Conservation (phyloP, 2,329 filamentous ascomycete species). For the Colletotrichum sp. region DNA sequence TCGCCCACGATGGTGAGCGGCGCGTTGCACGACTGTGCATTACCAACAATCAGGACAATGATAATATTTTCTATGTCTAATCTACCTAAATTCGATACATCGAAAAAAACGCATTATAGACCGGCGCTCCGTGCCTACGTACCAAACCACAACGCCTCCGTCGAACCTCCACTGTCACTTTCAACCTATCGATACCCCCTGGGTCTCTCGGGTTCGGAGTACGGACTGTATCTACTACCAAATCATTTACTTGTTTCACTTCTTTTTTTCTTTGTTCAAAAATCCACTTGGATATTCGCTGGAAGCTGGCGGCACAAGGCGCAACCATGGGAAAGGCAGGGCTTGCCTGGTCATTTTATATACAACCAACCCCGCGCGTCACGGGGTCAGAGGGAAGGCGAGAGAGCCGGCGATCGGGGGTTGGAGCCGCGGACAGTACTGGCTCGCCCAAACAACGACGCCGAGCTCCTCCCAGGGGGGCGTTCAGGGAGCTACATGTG, state of each 20-base stretch:
- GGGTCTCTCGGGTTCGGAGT: constrained; percentile 10
- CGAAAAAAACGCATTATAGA: constrained; percentile 17
- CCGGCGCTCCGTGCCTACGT: constrained; percentile 11
- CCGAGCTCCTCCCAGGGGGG: constrained; percentile 10
- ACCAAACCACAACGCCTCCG: neutral
- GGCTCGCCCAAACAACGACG: neutral
- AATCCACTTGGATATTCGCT: neutral
- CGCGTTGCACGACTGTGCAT: constrained; percentile 10
- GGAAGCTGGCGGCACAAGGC: constrained; percentile 4
- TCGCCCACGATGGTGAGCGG: neutral
- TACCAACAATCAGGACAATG: constrained; percentile 10
- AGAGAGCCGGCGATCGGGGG: neutral
- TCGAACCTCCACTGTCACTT: neutral
- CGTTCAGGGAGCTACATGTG: constrained; percentile 21
- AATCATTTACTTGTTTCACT: neutral
- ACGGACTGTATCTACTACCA: constrained; percentile 18
- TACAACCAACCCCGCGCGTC: neutral
- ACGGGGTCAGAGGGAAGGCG: neutral
- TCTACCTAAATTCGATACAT: constrained; percentile 14
- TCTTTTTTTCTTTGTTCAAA: constrained; percentile 3
- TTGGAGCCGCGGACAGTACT: neutral
- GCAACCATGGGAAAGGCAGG: constrained; percentile 17
- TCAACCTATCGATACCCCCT: constrained; percentile 13
- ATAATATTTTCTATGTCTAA: constrained; percentile 23
- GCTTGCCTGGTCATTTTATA: constrained; percentile 17